These are phyloP conservation scores for Auriscalpium vulgare DNA, from an alignment of 768 basidiomycete species.

Conservation along the genomic window DNA sequence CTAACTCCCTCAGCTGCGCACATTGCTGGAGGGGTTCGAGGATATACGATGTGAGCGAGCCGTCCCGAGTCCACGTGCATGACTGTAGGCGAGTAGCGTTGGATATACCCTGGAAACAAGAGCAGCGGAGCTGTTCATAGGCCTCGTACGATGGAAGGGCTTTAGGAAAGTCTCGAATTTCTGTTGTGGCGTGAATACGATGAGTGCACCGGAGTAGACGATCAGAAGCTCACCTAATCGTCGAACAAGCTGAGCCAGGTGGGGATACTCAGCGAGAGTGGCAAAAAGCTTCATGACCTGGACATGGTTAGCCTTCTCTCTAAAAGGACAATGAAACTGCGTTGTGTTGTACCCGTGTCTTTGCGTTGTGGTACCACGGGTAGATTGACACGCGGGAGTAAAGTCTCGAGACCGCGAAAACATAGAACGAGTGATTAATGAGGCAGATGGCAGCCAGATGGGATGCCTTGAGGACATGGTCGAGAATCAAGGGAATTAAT, in stretches of 20 bases:
- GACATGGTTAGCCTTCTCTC: background rate
- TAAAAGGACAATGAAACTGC: background rate
- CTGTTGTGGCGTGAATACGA: constrained; percentile 26
- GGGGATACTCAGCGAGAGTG: constrained; percentile 45
- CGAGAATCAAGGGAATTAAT: constrained; percentile 48
- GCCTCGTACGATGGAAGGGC: constrained; percentile 24
- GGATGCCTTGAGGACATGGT: constrained; percentile 40
- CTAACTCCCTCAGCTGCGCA: constrained; percentile 42
- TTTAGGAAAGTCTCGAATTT: constrained; percentile 70
- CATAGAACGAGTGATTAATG: constrained; percentile 49
- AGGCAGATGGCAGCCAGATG: constrained; percentile 46
- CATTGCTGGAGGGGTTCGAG: constrained; percentile 42
- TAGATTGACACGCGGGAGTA: constrained; percentile 57
- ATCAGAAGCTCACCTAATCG: constrained; percentile 42
- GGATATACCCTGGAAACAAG: constrained; percentile 41
- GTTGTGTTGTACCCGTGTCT: constrained; percentile 38
- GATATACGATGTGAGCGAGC: constrained; percentile 54
- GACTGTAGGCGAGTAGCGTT: constrained; percentile 56
- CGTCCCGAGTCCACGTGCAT: constrained; percentile 78
- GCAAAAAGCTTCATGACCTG: constrained; percentile 57
- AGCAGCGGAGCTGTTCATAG: constrained; percentile 26
- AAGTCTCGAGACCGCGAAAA: constrained; percentile 40
- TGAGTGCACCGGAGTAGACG: background rate
- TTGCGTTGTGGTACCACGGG: constrained; percentile 64
- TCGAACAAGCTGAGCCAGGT: constrained; percentile 51